Evolutionary conservation across 805 yeast genomes (phyloP), one percentile per base, ranked within the genome.

Genomic region (Tetrapisispora phaffii): DNA sequence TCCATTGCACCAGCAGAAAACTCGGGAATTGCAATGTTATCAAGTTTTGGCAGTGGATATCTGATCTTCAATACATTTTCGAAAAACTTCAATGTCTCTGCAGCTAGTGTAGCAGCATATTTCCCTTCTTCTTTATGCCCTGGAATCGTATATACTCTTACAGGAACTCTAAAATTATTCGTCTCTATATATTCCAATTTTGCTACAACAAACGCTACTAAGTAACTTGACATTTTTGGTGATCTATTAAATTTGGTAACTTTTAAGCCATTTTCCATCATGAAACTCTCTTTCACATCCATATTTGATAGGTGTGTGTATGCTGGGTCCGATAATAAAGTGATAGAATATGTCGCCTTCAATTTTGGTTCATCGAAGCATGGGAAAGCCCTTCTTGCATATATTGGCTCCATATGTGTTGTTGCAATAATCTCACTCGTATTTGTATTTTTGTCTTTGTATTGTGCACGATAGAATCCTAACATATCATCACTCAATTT

Each of bases 1-100:
- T 85, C 95, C 95, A 85, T 85, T 40, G 95, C 95, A 55, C 93
- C 93, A 19, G 88, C 88, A 32, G 85, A 71, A 64, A 84, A 85
- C 64, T 83, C 93, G 56, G 82, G 90, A 50, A 82, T 81, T 19
- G 88, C 90, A 45, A 83, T 83, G 70, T 81, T 76, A 62, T 85
- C 93, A 68, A 81, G 73, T 66, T 85, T 85, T 41, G 93, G 90
- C 56, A 85, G 71, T 24, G 85, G 85, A 62, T 83, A 85, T 47
- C 80, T 76, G 50, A 85, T 82, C 47, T 78, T 87, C 61, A 85
- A 85, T 40, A 80, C 72, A 50, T 76, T 65, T 53, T 83, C 87
- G 58, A 82, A 85, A 66, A 81, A 83, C 44, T 72, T 79, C 61
- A 85, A 74, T 29, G 88, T 79, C 63, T 79, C 79, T 19, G 85